Conservation (phyloP, 192 early-diverging fungal genomes). For the Geranomyces michiganensis region DNA sequence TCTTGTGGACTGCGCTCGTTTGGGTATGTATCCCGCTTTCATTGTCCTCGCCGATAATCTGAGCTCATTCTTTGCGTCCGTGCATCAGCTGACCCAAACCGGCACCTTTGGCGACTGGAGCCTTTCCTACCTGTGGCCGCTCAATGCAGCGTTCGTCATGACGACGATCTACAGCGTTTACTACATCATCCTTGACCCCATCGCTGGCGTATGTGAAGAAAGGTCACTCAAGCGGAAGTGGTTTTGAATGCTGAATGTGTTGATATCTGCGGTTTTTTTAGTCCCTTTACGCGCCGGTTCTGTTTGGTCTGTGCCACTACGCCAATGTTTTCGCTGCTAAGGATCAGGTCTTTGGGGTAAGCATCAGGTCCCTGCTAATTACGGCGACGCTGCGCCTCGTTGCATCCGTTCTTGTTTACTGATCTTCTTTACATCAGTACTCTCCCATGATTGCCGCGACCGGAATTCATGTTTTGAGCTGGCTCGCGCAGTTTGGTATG, state of each 20-base stretch:
- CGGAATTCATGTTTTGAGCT: conserved; percentile 69
- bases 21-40: conserved; percentile 45
- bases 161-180: conserved; percentile 69
- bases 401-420: conserved; percentile 14
- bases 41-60: neutral
- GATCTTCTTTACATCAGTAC: conserved; percentile 29
- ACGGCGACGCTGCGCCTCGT: conserved; percentile 20
- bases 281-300: conserved; percentile 31
- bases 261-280: neutral
- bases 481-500: conserved; percentile 83
- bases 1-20: conserved; percentile 80
- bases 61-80: neutral
- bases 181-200: conserved; percentile 76
- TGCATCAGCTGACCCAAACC: conserved; percentile 23
- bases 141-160: conserved; percentile 56
- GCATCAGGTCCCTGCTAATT: conserved; percentile 2
- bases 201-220: conserved; percentile 55
- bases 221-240: too few species aligned
- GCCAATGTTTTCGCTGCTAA: conserved; percentile 62
- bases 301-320: conserved; percentile 57
- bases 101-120: conserved; percentile 25
- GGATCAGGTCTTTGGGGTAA: conserved; percentile 21
- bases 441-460: conserved; percentile 45
- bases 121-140: conserved; percentile 33
- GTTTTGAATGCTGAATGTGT: too few species aligned